These are phyloP conservation scores for Pleomassaria siparia DNA, from an alignment of 2,329 filamentous ascomycete genomes.

Conservation along the genomic window DNA sequence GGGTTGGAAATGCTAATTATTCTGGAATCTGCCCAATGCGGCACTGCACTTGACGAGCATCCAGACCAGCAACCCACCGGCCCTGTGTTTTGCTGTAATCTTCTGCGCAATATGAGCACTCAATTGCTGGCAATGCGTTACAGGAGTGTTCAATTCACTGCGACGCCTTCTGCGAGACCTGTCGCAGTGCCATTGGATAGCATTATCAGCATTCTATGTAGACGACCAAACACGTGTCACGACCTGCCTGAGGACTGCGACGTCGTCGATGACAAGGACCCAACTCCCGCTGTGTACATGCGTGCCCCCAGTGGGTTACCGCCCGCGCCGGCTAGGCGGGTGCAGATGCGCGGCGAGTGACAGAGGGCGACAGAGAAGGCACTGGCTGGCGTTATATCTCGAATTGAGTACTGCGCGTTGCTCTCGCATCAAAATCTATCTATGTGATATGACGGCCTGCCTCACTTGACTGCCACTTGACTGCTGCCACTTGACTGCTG, in stretches of 20 bases:
- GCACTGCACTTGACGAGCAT: neutral
- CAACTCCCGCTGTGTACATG: constrained; percentile 1
- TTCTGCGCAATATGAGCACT: neutral
- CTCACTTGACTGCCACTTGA: too few relatives aligned
- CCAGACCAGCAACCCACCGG: neutral
- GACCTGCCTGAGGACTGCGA: constrained; percentile 9
- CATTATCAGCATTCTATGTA: constrained; percentile 17
- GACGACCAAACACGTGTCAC: constrained; percentile 18
- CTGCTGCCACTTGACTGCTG: too few relatives aligned
- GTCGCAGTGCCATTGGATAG: constrained; percentile 27
- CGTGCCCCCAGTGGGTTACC: too few relatives aligned
- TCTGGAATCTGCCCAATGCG: neutral
- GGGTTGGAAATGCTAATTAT: too few relatives aligned
- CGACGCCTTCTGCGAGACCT: constrained; percentile 10
- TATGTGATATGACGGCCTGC: too few relatives aligned
- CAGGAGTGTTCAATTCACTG: constrained; percentile 19
- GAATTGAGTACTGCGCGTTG: constrained; percentile 4
- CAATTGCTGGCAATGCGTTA: constrained; percentile 9
- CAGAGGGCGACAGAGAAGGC: too few relatives aligned
- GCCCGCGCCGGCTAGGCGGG: constrained; percentile 4
- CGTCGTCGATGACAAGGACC: neutral
- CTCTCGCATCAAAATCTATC: constrained; percentile 8
- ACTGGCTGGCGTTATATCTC: too few relatives aligned
- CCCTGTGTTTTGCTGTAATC: too few relatives aligned
- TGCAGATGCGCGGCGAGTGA: too few relatives aligned